Percentiles rank a stretch among this genome's conserved stretches.
Conservation (phyloP, 192 early-diverging fungal species). For the Fimicolochytrium jonesii region DNA sequence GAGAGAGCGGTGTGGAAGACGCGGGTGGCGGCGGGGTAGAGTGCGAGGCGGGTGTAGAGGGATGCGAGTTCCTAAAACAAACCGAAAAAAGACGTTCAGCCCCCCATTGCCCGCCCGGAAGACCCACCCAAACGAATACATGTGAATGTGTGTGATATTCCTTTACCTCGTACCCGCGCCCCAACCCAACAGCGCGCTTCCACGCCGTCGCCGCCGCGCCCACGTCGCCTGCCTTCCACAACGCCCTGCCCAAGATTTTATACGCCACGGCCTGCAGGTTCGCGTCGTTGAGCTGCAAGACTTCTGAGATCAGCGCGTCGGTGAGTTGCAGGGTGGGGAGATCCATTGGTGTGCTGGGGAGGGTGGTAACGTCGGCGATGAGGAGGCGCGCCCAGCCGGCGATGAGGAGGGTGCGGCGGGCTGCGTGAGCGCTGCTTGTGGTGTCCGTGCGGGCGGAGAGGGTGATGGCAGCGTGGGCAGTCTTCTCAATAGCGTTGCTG, state of each 20-base stretch:
- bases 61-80: conserved; percentile 9
- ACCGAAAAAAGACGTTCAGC: not conserved
- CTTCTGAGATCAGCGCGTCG: not conserved
- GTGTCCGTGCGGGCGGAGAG: not conserved
- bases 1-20: not conserved
- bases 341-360: too few relatives aligned
- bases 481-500: not conserved
- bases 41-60: not conserved
- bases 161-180: not conserved
- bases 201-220: not conserved
- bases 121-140: too few relatives aligned
- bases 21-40: not conserved
- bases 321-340: not conserved
- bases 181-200: not conserved
- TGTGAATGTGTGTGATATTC: not conserved
- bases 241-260: not conserved
- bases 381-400: not conserved
- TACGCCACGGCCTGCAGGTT: not conserved
- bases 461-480: not conserved
- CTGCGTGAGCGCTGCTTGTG: not conserved
- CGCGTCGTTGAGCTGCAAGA: not conserved
- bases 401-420: not conserved
- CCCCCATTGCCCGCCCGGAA: too few relatives aligned
- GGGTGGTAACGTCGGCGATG: not conserved
- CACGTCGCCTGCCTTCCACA: not conserved